These are phyloP conservation scores for Cyclotella baltica DNA, from an alignment of 108 stramenopile genomes.

Conservation along the genomic window DNA sequence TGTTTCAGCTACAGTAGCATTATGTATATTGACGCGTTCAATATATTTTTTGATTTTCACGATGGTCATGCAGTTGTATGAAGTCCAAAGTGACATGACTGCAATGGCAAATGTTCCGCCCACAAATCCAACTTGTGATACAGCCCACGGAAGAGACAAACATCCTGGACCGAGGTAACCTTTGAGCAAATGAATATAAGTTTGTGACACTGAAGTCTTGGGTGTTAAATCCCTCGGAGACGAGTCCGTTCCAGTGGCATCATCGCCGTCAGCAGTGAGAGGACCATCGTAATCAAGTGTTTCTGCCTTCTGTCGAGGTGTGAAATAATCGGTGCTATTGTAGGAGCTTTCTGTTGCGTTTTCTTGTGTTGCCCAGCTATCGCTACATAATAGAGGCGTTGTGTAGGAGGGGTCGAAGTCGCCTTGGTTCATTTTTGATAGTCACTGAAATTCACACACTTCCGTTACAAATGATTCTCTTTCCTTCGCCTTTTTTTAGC, in stretches of 20 bases:
- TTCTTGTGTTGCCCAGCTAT: not conserved
- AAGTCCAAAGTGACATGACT: constrained; percentile 56
- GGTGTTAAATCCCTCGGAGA: constrained; percentile 11
- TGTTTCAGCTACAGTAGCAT: constrained; percentile 10
- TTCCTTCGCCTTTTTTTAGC: too few relatives aligned
- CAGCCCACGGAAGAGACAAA: constrained; percentile 72
- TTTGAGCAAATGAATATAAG: constrained; percentile 71
- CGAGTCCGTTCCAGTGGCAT: not conserved
- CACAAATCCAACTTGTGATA: constrained; percentile 63
- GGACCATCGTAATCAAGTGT: constrained; percentile 12
- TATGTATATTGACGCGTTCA: constrained; percentile 30
- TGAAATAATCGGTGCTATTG: not conserved
- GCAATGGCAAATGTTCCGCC: constrained; percentile 53
- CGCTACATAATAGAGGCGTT: not conserved
- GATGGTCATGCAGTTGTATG: constrained; percentile 74
- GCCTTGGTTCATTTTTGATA: not conserved
- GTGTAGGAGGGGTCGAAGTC: not conserved
- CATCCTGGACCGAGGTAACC: constrained; percentile 77
- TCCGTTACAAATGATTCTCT: too few relatives aligned
- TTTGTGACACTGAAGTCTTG: constrained; percentile 58
- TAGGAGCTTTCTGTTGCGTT: not conserved
- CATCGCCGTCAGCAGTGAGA: constrained; percentile 8
- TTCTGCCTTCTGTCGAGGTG: not conserved
- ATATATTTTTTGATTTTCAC: constrained; percentile 69
- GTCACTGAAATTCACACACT: not conserved